Conservation (phyloP, 306 rosid species). For the Cicer judaicum region DNA sequence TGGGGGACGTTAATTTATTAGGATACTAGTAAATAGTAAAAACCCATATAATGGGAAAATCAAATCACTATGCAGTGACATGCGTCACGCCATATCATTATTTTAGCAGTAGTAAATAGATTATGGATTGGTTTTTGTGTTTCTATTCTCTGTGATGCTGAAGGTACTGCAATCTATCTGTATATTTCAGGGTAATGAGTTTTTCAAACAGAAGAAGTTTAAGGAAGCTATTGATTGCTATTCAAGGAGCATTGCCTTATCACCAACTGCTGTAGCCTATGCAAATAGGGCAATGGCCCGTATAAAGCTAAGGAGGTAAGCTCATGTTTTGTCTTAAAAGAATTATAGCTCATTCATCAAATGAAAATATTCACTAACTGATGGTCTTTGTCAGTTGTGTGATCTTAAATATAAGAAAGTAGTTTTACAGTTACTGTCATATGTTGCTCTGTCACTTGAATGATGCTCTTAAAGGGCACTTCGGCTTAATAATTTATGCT, state of each 20-base stretch:
- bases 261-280: slow-evolving; percentile 92
- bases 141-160: slow-evolving; percentile 23
- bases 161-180: slow-evolving; percentile 35
- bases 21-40: background rate
- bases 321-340: slow-evolving; percentile 26
- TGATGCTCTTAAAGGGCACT: slow-evolving; percentile 37
- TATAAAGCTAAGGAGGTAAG: slow-evolving; percentile 84
- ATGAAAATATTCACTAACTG: background rate
- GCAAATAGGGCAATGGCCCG: slow-evolving; percentile 97
- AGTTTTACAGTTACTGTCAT: background rate
- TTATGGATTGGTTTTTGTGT: slow-evolving; percentile 26
- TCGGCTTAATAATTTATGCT: slow-evolving; percentile 8
- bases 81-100: background rate
- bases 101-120: background rate
- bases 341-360: slow-evolving; percentile 15
- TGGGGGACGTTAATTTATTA: slow-evolving; percentile 6
- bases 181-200: slow-evolving; percentile 83
- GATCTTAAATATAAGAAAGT: slow-evolving; percentile 19
- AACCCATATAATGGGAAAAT: background rate
- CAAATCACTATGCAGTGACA: background rate
- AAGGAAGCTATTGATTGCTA: slow-evolving; percentile 91
- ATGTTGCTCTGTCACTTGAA: slow-evolving; percentile 6
- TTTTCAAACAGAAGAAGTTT: slow-evolving; percentile 89
- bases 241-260: slow-evolving; percentile 89
- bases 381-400: slow-evolving; percentile 22